These are phyloP conservation scores for Nectriaceae sp. DNA, from an alignment of 2,329 filamentous ascomycete genomes.

Conservation along the genomic window DNA sequence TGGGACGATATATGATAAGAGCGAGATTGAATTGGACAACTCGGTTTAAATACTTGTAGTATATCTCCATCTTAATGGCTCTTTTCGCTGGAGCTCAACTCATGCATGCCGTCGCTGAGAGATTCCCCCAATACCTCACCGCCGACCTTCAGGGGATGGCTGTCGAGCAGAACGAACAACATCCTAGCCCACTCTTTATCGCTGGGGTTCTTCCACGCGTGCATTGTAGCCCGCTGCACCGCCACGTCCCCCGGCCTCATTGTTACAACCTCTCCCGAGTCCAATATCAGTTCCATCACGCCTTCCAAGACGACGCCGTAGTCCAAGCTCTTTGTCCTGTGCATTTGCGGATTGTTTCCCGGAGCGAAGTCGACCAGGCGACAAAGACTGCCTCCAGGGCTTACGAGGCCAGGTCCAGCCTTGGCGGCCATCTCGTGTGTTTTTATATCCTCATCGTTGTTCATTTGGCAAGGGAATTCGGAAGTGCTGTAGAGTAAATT, in stretches of 20 bases:
- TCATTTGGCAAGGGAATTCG: not conserved
- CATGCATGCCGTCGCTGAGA: no score
- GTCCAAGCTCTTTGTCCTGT: slow-evolving; percentile 25
- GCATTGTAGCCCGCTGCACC: slow-evolving; percentile 25
- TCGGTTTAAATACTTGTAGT: no score
- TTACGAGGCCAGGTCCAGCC: not conserved
- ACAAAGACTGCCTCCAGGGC: not conserved
- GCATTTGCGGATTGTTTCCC: slow-evolving; percentile 19
- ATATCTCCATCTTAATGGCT: no score
- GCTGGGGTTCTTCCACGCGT: slow-evolving; percentile 24
- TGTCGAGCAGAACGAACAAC: not conserved
- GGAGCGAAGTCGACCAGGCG: slow-evolving; percentile 24
- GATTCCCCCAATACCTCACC: not conserved
- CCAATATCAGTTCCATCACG: slow-evolving; percentile 22
- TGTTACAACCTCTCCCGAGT: slow-evolving; percentile 17
- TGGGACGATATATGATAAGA: no score
- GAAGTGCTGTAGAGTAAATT: not conserved
- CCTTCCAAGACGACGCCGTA: slow-evolving; percentile 24
- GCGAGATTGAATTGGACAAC: no score
- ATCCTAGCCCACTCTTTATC: not conserved
- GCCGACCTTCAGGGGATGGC: not conserved
- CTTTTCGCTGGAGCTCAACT: no score
- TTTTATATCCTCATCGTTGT: not conserved
- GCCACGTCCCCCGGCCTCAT: slow-evolving; percentile 21
- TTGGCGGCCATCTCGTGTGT: not conserved